These are phyloP conservation scores for Pseudonitzschia multiseries DNA, from an alignment of 108 stramenopile genomes.

Conservation along the genomic window DNA sequence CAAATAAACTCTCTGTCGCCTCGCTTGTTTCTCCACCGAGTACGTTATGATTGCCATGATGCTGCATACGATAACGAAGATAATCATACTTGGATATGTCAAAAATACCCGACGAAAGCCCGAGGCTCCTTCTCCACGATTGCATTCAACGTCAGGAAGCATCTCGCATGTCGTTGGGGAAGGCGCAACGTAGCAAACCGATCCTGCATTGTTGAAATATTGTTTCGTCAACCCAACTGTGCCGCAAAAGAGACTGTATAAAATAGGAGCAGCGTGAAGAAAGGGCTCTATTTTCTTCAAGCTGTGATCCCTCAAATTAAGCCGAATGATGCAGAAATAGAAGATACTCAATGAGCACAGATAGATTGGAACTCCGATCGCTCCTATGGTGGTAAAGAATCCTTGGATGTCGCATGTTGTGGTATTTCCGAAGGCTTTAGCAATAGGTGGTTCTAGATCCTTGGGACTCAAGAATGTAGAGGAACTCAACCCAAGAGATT, in stretches of 20 bases:
- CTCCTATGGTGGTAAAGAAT: not conserved
- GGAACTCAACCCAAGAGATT: not conserved
- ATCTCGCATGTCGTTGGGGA: not conserved
- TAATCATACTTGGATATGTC: not conserved
- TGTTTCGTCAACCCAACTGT: not conserved
- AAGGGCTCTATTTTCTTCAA: constrained; percentile 5
- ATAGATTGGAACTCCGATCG: constrained; percentile 2
- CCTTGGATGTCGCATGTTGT: constrained; percentile 1
- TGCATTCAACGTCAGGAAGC: not conserved
- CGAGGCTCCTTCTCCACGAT: not conserved
- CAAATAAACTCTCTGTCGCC: not conserved
- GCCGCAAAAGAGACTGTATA: not conserved
- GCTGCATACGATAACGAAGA: constrained; percentile 5
- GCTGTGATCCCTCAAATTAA: not conserved
- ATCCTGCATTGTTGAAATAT: constrained; percentile 11
- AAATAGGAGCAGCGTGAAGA: not conserved
- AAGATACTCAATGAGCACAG: constrained; percentile 1
- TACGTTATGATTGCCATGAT: not conserved
- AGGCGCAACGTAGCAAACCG: not conserved
- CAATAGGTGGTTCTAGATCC: not conserved
- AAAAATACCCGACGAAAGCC: not conserved
- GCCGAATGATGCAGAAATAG: not conserved
- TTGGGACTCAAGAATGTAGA: constrained; percentile 3
- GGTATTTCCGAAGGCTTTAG: not conserved
- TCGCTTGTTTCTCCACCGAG: not conserved